A percentile compares a stretch with the other conserved stretches of the same genome.
These are phyloP conservation scores for Melastoma candidum DNA, from an alignment of 441 rosid species.

Conservation along the genomic window DNA sequence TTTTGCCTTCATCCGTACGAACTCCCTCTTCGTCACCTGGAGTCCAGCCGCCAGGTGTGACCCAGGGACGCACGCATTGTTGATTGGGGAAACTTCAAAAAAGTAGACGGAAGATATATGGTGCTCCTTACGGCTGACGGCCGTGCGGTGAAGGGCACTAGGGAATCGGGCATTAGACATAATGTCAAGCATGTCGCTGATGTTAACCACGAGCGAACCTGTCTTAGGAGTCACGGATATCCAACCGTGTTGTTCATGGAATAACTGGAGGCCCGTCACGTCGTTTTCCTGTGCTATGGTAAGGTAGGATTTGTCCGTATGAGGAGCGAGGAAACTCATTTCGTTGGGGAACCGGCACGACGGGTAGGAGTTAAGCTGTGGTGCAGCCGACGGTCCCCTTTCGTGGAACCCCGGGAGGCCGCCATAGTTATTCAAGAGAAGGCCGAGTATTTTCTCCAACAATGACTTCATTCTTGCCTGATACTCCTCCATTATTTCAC, in stretches of 20 bases:
- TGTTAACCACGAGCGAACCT: constrained; percentile 28
- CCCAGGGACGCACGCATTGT: constrained; percentile 5
- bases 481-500: constrained; percentile 35
- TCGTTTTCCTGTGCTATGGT: constrained; percentile 39
- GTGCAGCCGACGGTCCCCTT: constrained; percentile 15
- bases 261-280: constrained; percentile 38
- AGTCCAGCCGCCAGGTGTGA: constrained; percentile 11
- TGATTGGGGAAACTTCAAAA: constrained; percentile 22
- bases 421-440: constrained; percentile 17
- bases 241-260: constrained; percentile 34
- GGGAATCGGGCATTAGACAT: constrained; percentile 26
- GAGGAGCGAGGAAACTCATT: constrained; percentile 48
- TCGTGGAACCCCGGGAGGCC: constrained; percentile 11
- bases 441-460: constrained; percentile 21
- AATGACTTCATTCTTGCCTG: constrained; percentile 24
- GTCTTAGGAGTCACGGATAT: constrained; percentile 21
- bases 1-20: constrained; percentile 25
- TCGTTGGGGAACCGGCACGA: constrained; percentile 32
- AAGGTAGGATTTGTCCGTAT: constrained; percentile 44
- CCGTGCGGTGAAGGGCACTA: constrained; percentile 25
- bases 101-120: constrained; percentile 28
- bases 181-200: constrained; percentile 31
- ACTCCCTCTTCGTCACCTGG: constrained; percentile 32
- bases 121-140: constrained; percentile 13
- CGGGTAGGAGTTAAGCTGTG: constrained; percentile 55